Conservation (phyloP, 2,329 filamentous ascomycete genomes). For the Elsinoe necatrix region DNA sequence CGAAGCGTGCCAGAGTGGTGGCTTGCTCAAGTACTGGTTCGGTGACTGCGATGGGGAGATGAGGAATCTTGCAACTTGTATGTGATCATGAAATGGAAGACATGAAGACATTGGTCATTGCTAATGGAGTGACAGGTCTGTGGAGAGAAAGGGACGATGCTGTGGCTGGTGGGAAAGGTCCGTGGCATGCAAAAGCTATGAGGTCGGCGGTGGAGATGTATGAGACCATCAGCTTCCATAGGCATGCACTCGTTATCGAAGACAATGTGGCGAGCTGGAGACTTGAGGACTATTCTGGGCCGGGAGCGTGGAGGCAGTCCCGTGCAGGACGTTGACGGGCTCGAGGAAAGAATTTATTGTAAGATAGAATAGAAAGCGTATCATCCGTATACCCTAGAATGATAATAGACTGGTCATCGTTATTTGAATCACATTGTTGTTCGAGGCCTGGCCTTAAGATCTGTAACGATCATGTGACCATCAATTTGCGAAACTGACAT, state of each 20-base stretch:
- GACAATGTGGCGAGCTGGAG: conserved; percentile 56
- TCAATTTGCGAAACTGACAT: too few relatives aligned
- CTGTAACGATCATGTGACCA: too few relatives aligned
- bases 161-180: conserved; percentile 51
- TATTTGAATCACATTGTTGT: too few relatives aligned
- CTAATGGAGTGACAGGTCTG: conserved; percentile 49
- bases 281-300: conserved; percentile 19
- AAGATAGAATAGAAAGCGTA: not conserved
- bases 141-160: conserved; percentile 52
- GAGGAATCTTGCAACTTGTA: conserved; percentile 69
- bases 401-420: too few relatives aligned
- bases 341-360: not conserved
- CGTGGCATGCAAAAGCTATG: conserved; percentile 49
- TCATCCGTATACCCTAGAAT: not conserved
- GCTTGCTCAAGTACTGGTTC: conserved; percentile 91
- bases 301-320: not conserved
- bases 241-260: conserved; percentile 50
- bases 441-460: too few relatives aligned
- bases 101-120: not conserved
- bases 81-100: conserved; percentile 16
- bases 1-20: conserved; percentile 71
- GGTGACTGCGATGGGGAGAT: conserved; percentile 60
- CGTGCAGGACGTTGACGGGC: not conserved
- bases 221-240: conserved; percentile 35
- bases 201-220: conserved; percentile 41